Conservation (phyloP, 495 filamentous ascomycete genomes). For the Gamarada debralockiae region DNA sequence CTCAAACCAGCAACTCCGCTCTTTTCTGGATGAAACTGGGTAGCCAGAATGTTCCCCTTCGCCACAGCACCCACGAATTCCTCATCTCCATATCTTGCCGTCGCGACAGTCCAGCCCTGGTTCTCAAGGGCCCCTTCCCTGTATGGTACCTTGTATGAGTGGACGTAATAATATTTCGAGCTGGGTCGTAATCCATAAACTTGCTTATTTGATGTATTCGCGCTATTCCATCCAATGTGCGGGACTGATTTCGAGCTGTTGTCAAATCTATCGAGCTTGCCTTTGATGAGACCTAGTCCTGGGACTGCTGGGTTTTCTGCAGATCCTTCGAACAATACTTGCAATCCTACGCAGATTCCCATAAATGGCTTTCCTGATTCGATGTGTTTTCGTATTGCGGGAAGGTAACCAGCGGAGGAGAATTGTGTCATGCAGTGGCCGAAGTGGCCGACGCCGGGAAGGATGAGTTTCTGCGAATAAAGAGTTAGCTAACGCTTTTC, state of each 20-base stretch:
- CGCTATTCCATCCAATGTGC: conserved; percentile 98
- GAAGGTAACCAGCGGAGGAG: conserved; percentile 70
- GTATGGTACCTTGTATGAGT: conserved; percentile 87
- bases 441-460: conserved; percentile 96
- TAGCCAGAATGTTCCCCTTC: conserved; percentile 78
- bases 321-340: conserved; percentile 84
- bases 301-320: conserved; percentile 65
- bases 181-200: conserved; percentile 71
- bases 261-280: conserved; percentile 69
- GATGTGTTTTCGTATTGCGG: conserved; percentile 76
- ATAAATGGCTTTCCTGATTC: conserved; percentile 90
- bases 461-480: conserved; percentile 69
- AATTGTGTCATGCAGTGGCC: conserved; percentile 90
- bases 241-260: conserved; percentile 81
- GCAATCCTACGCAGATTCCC: conserved; percentile 94
- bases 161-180: conserved; percentile 98
- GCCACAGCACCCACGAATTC: conserved; percentile 89
- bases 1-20: conserved; percentile 84
- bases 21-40: conserved; percentile 98
- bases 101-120: conserved; percentile 85
- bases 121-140: conserved; percentile 62
- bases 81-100: conserved; percentile 81
- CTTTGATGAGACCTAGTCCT: conserved; percentile 73
- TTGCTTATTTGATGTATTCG: conserved; percentile 45
- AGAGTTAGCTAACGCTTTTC: conserved; percentile 2